Evolutionary conservation across 176 grass and related monocot genomes (phyloP).

Genomic region (Ampelocalamus luodianensis): DNA sequence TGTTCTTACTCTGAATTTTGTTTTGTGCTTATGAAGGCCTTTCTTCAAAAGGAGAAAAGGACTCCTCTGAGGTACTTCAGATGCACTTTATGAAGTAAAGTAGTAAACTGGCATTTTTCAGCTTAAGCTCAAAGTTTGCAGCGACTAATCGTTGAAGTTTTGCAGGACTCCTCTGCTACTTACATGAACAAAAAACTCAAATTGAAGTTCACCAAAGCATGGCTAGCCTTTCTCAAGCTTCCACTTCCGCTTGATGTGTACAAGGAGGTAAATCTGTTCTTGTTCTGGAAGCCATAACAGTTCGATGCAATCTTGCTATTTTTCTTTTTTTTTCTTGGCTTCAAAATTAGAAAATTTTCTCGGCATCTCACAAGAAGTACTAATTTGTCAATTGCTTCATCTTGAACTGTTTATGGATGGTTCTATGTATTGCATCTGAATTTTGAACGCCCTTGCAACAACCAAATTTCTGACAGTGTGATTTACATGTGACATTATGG

Average conservation of each 20-base stretch:
- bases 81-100: slow-evolving; percentile 40
- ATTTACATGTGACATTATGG: slow-evolving; percentile 4
- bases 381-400: neutral
- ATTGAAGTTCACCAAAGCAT: slow-evolving; percentile 85
- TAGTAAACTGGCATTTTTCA: slow-evolving; percentile 27
- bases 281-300: neutral
- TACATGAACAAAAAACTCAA: slow-evolving; percentile 70
- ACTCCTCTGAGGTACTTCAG: slow-evolving; percentile 62
- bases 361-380: neutral
- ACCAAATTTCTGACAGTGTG: neutral
- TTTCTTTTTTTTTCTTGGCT: neutral
- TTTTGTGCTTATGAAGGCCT: slow-evolving; percentile 60
- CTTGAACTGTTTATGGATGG: slow-evolving; percentile 13
- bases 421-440: slow-evolving; percentile 25
- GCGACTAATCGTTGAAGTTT: slow-evolving; percentile 28
- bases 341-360: neutral
- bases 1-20: slow-evolving; percentile 34
- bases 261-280: slow-evolving; percentile 78
- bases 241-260: slow-evolving; percentile 93
- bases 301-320: neutral
- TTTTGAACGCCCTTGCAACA: slow-evolving; percentile 18
- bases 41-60: slow-evolving; percentile 67
- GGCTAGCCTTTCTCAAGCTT: slow-evolving; percentile 91
- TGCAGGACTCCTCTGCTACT: slow-evolving; percentile 56
- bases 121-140: slow-evolving; percentile 30